Conservation (phyloP, 2,329 filamentous ascomycete species). For the Stachybotrys echinatus region DNA sequence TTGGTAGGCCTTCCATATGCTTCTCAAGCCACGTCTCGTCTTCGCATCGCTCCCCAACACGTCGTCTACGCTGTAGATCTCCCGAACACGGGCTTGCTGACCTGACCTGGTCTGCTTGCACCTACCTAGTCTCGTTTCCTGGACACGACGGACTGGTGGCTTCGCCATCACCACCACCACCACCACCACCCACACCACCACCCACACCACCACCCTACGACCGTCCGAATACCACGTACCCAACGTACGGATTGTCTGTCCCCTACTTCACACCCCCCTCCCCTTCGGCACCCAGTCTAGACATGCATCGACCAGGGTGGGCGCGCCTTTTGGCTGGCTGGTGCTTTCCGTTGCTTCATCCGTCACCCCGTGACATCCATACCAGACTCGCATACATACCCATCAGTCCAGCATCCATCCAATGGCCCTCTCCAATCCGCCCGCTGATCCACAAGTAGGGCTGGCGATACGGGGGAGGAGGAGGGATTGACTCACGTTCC, state of each 20-base stretch:
- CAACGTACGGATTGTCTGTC: no score
- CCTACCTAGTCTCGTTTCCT: no score
- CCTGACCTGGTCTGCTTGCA: neutral
- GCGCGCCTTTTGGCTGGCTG: neutral
- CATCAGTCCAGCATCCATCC: no score
- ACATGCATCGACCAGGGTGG: neutral
- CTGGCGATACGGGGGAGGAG: constrained; percentile 15
- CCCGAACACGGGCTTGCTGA: neutral
- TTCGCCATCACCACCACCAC: no score
- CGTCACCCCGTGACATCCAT: neutral
- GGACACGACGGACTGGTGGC: no score
- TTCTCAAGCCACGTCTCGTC: no score
- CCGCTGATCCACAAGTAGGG: constrained; percentile 20
- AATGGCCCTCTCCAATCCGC: constrained; percentile 11
- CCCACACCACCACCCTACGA: no score
- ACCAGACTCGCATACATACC: no score
- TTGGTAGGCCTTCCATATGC: no score
- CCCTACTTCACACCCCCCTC: neutral
- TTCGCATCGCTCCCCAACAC: no score
- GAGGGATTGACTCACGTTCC: constrained; percentile 14
- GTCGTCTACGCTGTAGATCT: neutral
- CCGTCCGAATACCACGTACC: no score
- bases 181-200: no score
- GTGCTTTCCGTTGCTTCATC: neutral
- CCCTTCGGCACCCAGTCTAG: neutral